These are phyloP conservation scores for Tolypocladium endophyticum DNA, from an alignment of 2,329 filamentous ascomycete genomes.

Conservation along the genomic window DNA sequence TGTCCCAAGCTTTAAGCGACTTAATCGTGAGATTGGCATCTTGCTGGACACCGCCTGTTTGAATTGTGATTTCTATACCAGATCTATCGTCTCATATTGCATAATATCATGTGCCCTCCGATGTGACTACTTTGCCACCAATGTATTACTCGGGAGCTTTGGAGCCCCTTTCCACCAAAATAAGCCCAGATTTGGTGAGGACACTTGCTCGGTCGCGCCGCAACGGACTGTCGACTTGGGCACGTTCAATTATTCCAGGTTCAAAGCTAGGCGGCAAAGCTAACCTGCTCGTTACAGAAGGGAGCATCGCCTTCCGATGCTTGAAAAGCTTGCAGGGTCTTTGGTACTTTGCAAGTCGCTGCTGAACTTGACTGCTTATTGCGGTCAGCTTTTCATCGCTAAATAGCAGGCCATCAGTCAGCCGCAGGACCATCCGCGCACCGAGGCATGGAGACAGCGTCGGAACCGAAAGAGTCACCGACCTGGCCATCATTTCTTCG, in stretches of 20 bases:
- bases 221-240: not conserved
- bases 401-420: not conserved
- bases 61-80: not conserved
- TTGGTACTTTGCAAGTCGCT: not conserved
- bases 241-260: not conserved
- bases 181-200: not conserved
- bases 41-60: not conserved
- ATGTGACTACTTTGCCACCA: not conserved
- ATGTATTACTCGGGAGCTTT: not conserved
- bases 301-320: not conserved
- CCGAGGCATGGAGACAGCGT: not conserved
- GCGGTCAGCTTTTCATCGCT: not conserved
- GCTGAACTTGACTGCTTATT: not conserved
- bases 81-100: not conserved
- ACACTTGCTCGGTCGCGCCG: not conserved
- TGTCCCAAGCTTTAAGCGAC: not conserved
- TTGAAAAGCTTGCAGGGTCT: not conserved
- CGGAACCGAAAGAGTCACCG: not conserved
- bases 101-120: not conserved
- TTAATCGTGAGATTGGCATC: not conserved
- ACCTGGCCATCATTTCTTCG: not conserved
- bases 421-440: not conserved
- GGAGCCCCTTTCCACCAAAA: too few species aligned
- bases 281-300: not conserved
- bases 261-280: not conserved